phyloP scores from a whole-genome alignment of 2,329 filamentous ascomycete species.

The Delphinella strobiligena region DNA sequence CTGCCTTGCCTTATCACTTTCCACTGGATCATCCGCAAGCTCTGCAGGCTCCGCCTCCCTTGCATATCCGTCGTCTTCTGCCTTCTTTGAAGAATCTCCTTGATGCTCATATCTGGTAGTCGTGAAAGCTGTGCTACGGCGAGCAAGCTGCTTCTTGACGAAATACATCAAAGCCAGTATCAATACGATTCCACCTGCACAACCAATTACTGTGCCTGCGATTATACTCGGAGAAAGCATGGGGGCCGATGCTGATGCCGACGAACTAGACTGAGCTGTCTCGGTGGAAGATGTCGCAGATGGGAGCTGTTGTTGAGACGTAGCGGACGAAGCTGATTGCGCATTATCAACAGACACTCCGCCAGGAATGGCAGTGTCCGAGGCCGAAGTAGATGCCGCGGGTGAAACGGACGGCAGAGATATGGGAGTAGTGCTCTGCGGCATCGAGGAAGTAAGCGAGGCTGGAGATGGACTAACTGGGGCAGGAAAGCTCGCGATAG shows the following conservation, averaged over 20 bases:
- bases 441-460: no score
- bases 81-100: no score
- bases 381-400: neutral
- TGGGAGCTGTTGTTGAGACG: no score
- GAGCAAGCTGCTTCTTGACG: constrained; percentile 1
- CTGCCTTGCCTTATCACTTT: neutral
- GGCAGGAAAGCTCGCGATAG: neutral
- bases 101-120: no score
- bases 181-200: neutral
- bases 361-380: neutral
- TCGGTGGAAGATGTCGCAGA: neutral
- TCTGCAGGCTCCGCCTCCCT: no score
- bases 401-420: no score
- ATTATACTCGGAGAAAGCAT: neutral
- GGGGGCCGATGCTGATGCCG: neutral
- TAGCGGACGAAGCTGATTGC: no score
- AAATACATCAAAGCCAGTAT: neutral
- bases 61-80: no score
- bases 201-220: constrained; percentile 1
- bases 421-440: no score
- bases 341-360: neutral
- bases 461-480: no score
- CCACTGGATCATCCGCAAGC: neutral
- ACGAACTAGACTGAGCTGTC: neutral
- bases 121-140: neutral